Evolutionary conservation across 129 eudicot species (phyloP), one percentile per base, ranked within the genome.

Genomic region (Glebionis coronaria): DNA sequence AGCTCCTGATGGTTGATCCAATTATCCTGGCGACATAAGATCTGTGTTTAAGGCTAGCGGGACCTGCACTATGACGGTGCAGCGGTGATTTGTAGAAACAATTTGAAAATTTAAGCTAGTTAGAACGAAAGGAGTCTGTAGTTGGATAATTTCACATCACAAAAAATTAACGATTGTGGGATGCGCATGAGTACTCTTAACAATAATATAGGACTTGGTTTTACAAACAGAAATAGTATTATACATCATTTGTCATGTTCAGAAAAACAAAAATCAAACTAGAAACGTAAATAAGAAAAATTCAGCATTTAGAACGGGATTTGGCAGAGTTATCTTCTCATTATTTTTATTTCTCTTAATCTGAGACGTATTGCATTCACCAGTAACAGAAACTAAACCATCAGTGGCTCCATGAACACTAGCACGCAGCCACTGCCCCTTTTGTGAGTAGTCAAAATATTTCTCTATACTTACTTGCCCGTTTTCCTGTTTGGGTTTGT

Each of bases 361-460:
- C 60, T 72, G 85, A 60, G 79, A 71, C 80, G 74, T 75, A 61
- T 72, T 62, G 61, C 80, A 82, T 45, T 81, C 83, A 69, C 81
- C 81, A 56, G 75, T 70, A 53, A 71, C 75, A 12, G 86, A 69
- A 9, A 82, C 78, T 51, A 78, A 63, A 27, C 83, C 77, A 61
- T 78, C 86, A 46, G 80, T 75, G 20, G 83, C 86, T 58, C 86
- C 86, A 29, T 78, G 67, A 71, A 74, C 75, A 44, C 83, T 80
- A 20, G 86, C 78, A 44, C 78, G 75, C 29, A 79, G 71, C 87
- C 83, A 78, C 60, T 78, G 76, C 31, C 81, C 78, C 53, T 81
- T 78, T 70, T 62, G 63, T 19, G 77, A 59, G 78, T 82, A 73
- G 63, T 82, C 77, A 61, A 64, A 51, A 2, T 69, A 71, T n/a